Base-by-base conservation (phyloP, 2,329 filamentous ascomycete genomes). In the Neophaeococcomyces mojaviensis region DNA sequence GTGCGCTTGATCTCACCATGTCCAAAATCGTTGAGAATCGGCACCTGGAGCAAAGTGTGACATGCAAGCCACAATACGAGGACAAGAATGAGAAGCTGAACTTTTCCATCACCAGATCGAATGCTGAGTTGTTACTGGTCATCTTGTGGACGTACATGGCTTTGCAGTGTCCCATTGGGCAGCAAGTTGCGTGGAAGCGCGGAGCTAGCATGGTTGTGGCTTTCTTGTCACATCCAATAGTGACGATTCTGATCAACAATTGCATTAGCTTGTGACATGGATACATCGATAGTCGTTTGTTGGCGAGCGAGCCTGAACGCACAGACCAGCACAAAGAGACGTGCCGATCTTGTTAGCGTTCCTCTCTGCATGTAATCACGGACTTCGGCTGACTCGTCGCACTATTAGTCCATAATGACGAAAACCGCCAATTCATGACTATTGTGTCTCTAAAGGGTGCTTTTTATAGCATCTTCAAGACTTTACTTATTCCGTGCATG, bases 201-300 rank as follows among this genome's bases (percentile, higher is more conserved):
- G 9, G 13, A 31, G 4, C 30, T 43, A 43, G 22, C 39, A 34
- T 12, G 10, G 31, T 13, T 16, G 32, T 44, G 32, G 33, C 41
- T 32, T 33, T 33, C 15, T 22, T 26, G n/a, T 30, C 20, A 37
- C 33, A 20, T 15, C 28, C 28, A 33, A 34, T 41, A 10, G 41
- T 44, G 41, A 44, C 37, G 41, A 13, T 28, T 33, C 36, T 36
- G 32, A 36, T 33, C 40, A 15, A 3, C 20, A 8, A 19, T 5
- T 44, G 41, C 41, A 44, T 36, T 44, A 44, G 41, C 18, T 13
- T 16, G 24, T 16, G 18, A 10, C 22, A 16, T 24, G 38, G 26
- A 33, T 4, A 13, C 31, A 32, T 41, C 26, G 26, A 41, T 31
- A 41, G 39, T 41, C 18, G n/a, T 19, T 41, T 35, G 6, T 41